Conservation (phyloP, 768 basidiomycete genomes). For the Suillus fuscotomentosus region DNA sequence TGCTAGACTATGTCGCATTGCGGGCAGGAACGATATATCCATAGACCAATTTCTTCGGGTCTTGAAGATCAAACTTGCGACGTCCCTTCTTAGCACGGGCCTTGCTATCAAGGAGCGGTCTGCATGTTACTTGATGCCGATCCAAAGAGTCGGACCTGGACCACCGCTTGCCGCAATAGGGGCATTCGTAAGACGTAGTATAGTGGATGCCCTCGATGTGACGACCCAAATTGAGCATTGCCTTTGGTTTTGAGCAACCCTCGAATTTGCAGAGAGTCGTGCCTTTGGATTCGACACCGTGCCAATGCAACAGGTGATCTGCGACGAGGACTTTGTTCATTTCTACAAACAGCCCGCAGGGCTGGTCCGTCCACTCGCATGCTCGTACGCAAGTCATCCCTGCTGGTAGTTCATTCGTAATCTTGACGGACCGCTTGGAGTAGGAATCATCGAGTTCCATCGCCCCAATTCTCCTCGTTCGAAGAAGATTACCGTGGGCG, state of each 20-base stretch:
- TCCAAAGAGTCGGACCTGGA: background rate
- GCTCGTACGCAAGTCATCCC: background rate
- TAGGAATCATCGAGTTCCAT: constrained; percentile 1
- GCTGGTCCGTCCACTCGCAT: background rate
- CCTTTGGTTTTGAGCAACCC: background rate
- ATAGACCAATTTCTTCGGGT: background rate
- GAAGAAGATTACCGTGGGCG: background rate
- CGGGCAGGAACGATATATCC: background rate
- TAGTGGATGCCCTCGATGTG: background rate
- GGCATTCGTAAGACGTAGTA: background rate
- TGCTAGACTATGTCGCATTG: background rate
- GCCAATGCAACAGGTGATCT: background rate
- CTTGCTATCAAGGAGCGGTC: background rate
- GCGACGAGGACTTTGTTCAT: background rate
- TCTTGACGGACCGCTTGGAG: background rate
- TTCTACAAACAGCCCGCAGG: background rate
- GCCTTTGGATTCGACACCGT: background rate
- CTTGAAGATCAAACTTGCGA: no score
- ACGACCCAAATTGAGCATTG: background rate
- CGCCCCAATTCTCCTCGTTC: background rate
- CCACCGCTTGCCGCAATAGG: background rate
- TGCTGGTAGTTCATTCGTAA: background rate
- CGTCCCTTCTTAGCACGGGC: background rate
- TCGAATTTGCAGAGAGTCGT: background rate
- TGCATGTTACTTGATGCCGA: background rate